Evolutionary conservation across 2,329 filamentous ascomycete species (phyloP).

Genomic region (Calonectria montana): DNA sequence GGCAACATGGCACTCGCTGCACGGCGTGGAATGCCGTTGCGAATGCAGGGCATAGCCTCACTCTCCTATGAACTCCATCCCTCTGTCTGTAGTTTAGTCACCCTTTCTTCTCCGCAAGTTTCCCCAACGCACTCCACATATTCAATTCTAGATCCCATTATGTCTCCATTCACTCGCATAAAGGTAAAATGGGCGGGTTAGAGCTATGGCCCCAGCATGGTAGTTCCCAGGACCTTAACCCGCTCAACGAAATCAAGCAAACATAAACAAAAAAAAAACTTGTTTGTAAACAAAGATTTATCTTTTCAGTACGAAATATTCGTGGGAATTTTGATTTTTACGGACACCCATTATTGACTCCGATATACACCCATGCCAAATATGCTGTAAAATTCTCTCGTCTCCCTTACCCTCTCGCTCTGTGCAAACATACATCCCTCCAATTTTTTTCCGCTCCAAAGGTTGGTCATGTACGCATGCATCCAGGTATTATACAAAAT

Average conservation of each 20-base stretch:
- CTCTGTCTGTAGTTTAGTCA: not conserved
- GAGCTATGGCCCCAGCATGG: conserved; percentile 17
- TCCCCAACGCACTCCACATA: conserved; percentile 29
- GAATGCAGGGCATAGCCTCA: conserved; percentile 29
- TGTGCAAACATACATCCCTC: conserved; percentile 5
- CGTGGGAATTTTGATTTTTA: conserved; percentile 21
- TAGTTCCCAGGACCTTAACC: conserved; percentile 16
- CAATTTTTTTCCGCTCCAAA: conserved; percentile 29
- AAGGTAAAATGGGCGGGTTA: not conserved
- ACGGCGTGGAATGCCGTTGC: conserved; percentile 27
- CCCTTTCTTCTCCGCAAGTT: conserved; percentile 11
- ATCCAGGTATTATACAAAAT: conserved; percentile 43
- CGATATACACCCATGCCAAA: conserved; percentile 27
- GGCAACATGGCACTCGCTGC: conserved; percentile 10
- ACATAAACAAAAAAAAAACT: not conserved
- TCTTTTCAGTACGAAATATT: conserved; percentile 13
- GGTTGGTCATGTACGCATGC: conserved; percentile 28
- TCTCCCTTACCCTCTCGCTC: conserved; percentile 22
- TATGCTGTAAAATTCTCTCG: conserved; percentile 23
- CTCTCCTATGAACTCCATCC: not conserved
- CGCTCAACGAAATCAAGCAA: conserved; percentile 1
- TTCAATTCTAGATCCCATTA: conserved; percentile 28
- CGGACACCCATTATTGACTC: conserved; percentile 28
- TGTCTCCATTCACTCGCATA: conserved; percentile 31
- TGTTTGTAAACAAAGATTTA: not conserved